phyloP scores from a whole-genome alignment of 2,329 filamentous ascomycete species.

The Xylaria sp. region DNA sequence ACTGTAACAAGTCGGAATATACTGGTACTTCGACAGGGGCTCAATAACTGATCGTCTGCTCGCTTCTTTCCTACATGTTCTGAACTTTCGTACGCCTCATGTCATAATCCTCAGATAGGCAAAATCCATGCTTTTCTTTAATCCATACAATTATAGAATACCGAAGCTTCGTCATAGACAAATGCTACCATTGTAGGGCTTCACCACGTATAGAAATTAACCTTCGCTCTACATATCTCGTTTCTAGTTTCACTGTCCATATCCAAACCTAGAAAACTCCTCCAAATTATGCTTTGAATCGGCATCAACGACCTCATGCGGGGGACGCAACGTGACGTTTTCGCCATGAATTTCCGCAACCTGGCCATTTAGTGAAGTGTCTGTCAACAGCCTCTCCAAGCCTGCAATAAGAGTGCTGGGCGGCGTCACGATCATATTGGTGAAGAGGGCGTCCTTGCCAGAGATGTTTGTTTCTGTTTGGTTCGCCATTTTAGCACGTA shows the following conservation, averaged over 20 bases:
- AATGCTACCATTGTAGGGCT: neutral
- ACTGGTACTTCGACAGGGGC: too few relatives aligned
- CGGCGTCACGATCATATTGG: conserved; percentile 61
- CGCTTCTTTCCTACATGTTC: neutral
- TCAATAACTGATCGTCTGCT: neutral
- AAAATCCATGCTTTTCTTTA: neutral
- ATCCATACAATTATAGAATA: neutral
- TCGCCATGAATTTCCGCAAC: conserved; percentile 64
- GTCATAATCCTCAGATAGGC: neutral
- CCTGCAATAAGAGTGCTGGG: conserved; percentile 59
- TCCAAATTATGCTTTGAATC: conserved; percentile 55
- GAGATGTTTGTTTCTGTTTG: conserved; percentile 61
- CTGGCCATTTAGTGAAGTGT: conserved; percentile 55
- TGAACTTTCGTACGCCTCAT: neutral
- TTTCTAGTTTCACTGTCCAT: neutral
- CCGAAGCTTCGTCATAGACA: neutral
- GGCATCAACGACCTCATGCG: conserved; percentile 59
- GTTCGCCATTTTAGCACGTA: too few relatives aligned
- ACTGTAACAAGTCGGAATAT: too few relatives aligned
- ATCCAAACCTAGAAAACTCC: conserved; percentile 21
- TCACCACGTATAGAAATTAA: neutral
- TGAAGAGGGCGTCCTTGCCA: conserved; percentile 56
- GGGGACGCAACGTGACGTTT: conserved; percentile 58
- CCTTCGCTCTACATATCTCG: too few relatives aligned
- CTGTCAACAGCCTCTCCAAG: conserved; percentile 54